phyloP scores from a whole-genome alignment of 345 rosid species.

The Barbarea vulgaris region DNA sequence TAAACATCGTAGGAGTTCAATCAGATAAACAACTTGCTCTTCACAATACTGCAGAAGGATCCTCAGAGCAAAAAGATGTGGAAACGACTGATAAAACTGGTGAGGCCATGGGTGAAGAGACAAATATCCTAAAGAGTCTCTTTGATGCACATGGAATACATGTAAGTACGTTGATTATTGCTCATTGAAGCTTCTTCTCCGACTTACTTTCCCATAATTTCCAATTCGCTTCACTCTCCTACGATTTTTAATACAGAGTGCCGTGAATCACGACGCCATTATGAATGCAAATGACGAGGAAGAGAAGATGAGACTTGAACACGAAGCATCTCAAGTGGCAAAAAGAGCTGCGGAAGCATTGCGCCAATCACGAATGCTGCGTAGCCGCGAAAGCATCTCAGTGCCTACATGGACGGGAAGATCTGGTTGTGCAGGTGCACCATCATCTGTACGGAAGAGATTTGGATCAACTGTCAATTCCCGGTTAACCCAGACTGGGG shows the following conservation, averaged over 20 bases:
- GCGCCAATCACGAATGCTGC: slow-evolving; percentile 81
- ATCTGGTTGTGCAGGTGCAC: slow-evolving; percentile 93
- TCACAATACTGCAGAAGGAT: slow-evolving; percentile 43
- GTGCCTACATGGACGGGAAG: slow-evolving; percentile 97
- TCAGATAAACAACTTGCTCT: slow-evolving; percentile 40
- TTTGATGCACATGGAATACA: slow-evolving; percentile 88
- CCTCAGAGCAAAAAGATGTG: slow-evolving; percentile 50
- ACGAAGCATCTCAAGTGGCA: slow-evolving; percentile 89
- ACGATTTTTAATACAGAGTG: slow-evolving; percentile 59
- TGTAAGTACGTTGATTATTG: slow-evolving; percentile 50
- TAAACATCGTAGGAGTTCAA: slow-evolving; percentile 62
- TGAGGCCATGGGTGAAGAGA: slow-evolving; percentile 67
- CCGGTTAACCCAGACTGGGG: slow-evolving; percentile 48
- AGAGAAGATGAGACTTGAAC: slow-evolving; percentile 86
- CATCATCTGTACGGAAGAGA: slow-evolving; percentile 63
- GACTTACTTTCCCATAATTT: neutral
- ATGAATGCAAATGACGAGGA: slow-evolving; percentile 69
- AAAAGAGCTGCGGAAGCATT: slow-evolving; percentile 95
- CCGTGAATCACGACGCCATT: slow-evolving; percentile 84
- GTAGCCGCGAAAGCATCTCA: slow-evolving; percentile 74
- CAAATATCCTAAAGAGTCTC: slow-evolving; percentile 75
- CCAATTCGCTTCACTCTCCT: neutral
- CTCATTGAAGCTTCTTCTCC: slow-evolving; percentile 10
- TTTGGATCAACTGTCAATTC: slow-evolving; percentile 74
- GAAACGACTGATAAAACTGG: slow-evolving; percentile 49